Percentiles rank a stretch among this genome's conserved stretches.
These are phyloP conservation scores for Heracleum sosnowskyi DNA, from an alignment of 129 eudicot genomes.

Conservation along the genomic window DNA sequence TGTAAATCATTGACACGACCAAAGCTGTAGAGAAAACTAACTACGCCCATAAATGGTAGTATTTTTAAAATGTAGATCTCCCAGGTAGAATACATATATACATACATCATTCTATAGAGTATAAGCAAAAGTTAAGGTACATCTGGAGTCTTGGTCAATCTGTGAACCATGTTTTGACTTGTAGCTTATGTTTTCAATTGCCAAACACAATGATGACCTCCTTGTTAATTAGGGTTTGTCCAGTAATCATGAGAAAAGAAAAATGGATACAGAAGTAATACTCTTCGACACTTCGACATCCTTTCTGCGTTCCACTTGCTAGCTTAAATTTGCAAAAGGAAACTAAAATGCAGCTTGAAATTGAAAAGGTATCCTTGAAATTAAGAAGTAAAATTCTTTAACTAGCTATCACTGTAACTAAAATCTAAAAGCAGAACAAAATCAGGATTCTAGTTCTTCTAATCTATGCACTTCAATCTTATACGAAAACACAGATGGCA, in stretches of 20 bases:
- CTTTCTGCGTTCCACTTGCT: not conserved
- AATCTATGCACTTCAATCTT: not conserved
- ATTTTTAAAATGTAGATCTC: too few relatives aligned
- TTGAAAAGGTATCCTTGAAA: not conserved
- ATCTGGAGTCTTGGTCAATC: not conserved
- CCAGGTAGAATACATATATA: not conserved
- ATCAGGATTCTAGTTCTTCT: not conserved
- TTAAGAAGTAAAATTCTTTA: not conserved
- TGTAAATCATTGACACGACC: not conserved
- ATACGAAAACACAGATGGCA: not conserved
- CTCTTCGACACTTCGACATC: not conserved
- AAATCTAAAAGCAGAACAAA: not conserved
- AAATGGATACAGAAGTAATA: not conserved
- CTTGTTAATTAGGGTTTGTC: not conserved
- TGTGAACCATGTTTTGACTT: not conserved
- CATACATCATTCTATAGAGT: not conserved
- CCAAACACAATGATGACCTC: not conserved
- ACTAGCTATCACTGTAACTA: not conserved
- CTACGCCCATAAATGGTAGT: not conserved
- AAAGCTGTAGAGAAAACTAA: not conserved
- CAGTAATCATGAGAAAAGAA: not conserved
- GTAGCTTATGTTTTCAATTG: not conserved
- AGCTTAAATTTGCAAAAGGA: not conserved
- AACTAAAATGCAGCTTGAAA: not conserved
- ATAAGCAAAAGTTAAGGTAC: not conserved